Percentiles rank a stretch among this genome's conserved stretches.
phyloP scores from a whole-genome alignment of 2,329 filamentous ascomycete species.

The Teratosphaeria viscida region DNA sequence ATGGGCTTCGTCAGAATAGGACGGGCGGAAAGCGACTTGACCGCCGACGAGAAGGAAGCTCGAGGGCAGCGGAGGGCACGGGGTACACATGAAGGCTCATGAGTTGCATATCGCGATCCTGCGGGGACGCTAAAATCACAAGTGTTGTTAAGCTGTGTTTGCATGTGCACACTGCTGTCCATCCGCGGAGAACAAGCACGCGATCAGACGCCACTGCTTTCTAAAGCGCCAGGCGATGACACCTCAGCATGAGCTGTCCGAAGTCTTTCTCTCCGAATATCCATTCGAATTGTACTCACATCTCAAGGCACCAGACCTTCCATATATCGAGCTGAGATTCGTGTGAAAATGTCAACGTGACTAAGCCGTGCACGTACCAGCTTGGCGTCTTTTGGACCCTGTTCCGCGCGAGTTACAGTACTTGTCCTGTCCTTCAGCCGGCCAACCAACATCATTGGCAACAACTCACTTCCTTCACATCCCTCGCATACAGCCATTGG shows the following conservation, averaged over 20 bases:
- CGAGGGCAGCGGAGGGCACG: slow-evolving; percentile 11
- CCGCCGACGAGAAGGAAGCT: slow-evolving; percentile 43
- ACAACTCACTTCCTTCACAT: background rate
- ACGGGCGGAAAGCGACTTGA: slow-evolving; percentile 47
- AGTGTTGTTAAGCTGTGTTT: no score
- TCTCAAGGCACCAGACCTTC: no score
- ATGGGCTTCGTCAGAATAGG: slow-evolving; percentile 44
- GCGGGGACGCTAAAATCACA: no score
- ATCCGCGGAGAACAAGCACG: background rate
- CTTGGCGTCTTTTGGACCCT: background rate
- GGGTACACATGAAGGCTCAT: background rate
- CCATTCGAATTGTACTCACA: no score
- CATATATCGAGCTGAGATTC: no score
- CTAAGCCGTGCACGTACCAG: background rate
- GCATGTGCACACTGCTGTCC: background rate
- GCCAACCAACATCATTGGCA: background rate
- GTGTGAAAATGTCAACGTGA: background rate
- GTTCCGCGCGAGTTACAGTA: no score
- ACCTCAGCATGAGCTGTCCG: background rate
- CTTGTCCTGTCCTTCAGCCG: background rate
- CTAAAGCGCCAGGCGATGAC: background rate
- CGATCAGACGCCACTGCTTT: background rate
- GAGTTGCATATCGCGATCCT: background rate
- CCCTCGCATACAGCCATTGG: background rate
- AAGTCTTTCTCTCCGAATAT: no score